Evolutionary conservation across 2,329 filamentous ascomycete genomes (phyloP), one percentile per base, ranked within the genome.

Genomic region (Colletotrichum australisinense): DNA sequence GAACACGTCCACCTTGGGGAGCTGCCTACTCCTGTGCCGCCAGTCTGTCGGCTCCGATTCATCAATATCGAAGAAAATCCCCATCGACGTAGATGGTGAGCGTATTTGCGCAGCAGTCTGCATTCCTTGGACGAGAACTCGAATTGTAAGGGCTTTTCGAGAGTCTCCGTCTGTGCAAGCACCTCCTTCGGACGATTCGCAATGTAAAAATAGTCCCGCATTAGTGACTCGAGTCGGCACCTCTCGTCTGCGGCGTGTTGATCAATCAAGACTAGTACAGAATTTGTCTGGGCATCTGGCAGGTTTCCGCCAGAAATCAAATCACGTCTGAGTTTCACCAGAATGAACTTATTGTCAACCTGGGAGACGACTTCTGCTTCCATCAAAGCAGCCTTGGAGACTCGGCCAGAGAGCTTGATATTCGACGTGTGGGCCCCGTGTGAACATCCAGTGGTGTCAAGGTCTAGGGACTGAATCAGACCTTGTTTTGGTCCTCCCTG

Each of bases 221-320:
- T 91, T 1, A 99, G 86, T 0, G 82, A 80, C 79, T 99, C 97
- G 1, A 98, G 89, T 1, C 92, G 91, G 75, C 93, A 91, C 58
- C 97, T 89, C 84, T 99, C 97, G 80, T 98, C 96, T 3, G 95
- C 97, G 1, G 97, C 97, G 80, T 99, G 97, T 79, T 99, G 97
- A 78, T 99, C 97, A 6, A 98, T 88, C 52, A 98, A 86, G 0
- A 97, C 87, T 5, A 98, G 84, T 1, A 91, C 42, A 93, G 85
- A 56, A 87, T 62, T 73, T 4, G 32, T n/a, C 4, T 19, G 46
- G 32, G 28, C 7, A 7, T 5, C 16, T 24, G 35, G 8, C 63
- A 49, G 49, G 2, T 30, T 26, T 5, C 11, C 28, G 19, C 38
- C 46, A 35, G 42, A 32, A 26, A 38, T 35, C 9, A 26, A 30